Evolutionary conservation across 352 stramenopile species (phyloP), one percentile per base, ranked within the genome.

Genomic region (Globisporangium nunn): DNA sequence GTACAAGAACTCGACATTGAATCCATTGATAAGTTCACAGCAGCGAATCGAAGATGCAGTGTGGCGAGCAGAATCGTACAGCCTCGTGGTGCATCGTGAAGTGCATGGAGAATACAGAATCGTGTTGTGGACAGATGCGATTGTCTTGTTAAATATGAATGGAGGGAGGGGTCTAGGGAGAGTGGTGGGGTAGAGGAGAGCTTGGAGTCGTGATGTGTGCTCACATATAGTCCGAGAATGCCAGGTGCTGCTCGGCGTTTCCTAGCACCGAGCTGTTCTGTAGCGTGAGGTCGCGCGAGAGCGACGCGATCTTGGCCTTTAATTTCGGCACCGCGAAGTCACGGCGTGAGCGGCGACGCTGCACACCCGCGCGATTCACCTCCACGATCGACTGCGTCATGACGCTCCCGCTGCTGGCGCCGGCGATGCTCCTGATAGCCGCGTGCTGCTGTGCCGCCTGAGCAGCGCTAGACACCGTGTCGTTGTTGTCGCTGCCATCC

Each of bases 201-300:
- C 23, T 23, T 23, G 23, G 23, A 23, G 23, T 1, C 23, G 23
- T 23, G 23, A 23, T 18, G 41, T 29, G 31, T 7, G 45, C 43
- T 67, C 49, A 85, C 56, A 86, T 56, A 54, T 91, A 88, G 60
- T 91, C 80, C n/a, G 80, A 87, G 54, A 88, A 87, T 44, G 83
- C 68, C 33, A 88, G 60, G 59, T 87, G 75, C 44, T 91, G 74
- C 40, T 91, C 80, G 6, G 84, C 56, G 48, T 73, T 72, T 29
- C 71, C 61, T 33, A 71, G 58, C 7, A 79, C 52, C 41, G 61
- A 58, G 33, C 61, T 74, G 48, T 74, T 74, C 63, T 76, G 74
- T 54, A 66, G 68, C 8, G 65, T 72, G 35, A 91, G 50, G 35
- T 91, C 75, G 14, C 75, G 75, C 31, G 78, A 87, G 58, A 91